Evolutionary conservation across 139 green algal species (phyloP), one percentile per base, ranked within the genome.

Genomic region (Auxenochlorella protothecoides): DNA sequence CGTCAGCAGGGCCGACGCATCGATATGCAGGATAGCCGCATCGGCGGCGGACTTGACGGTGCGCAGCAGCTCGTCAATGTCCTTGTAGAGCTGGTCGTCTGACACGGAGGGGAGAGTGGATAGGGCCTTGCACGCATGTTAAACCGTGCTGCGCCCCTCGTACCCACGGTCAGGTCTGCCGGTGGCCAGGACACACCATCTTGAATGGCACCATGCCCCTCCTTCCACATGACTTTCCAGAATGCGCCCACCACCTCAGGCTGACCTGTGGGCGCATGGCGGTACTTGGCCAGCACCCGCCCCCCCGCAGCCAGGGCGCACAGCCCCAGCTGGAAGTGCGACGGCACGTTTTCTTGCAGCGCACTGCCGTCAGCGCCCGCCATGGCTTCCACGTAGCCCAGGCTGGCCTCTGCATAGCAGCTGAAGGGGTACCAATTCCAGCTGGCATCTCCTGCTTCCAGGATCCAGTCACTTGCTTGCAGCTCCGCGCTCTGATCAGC

Each of bases 21-120:
- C 27, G 27, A 44, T 1, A 44, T 44, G 27, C 27, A 44, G 27
- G 27, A 44, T 1, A 44, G 27, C 27, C 27, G 27, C 27, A 44
- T 44, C 27, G 27, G 27, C 27, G 27, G 27, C 27, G 27, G 27
- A 44, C 27, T 44, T 44, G 27, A 44, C 27, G 27, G 27, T 44
- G 3, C 72, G 6, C 2, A 74, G 53, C 13, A 27, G 65, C 16
- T 44, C 65, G 27, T 76, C 75, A 54, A 80, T 55, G 14, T 80
- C 75, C 56, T 84, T 81, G 68, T 74, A 76, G 51, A 84, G 72
- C 79, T 84, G 67, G 9, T 80, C 79, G 52, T 80, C 72, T 71
- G 74, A 70, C 5, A 72, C 59, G 7, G 12, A 55, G 27, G 27
- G 27, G 27, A 44, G 27, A 44, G 27, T 44, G 27, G 27, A 44